Conservation (phyloP, 805 yeast species). For the Tetrapisispora namnaoensis region DNA sequence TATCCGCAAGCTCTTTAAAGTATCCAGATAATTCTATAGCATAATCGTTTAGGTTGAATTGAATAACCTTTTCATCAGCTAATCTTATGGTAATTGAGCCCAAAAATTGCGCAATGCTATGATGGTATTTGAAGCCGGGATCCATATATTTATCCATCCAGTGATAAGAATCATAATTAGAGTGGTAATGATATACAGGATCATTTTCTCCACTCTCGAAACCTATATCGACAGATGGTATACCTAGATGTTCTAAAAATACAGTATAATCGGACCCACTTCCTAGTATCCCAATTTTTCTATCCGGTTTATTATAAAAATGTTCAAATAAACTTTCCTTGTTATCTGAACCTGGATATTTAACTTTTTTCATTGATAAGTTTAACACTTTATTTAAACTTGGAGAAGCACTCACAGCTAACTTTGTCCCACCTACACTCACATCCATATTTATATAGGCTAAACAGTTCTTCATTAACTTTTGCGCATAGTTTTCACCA, state of each 20-base stretch:
- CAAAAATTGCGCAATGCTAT: constrained; percentile 42
- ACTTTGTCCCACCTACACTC: constrained; percentile 46
- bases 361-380: constrained; percentile 35
- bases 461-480: constrained; percentile 41
- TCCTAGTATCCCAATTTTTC: constrained; percentile 42
- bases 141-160: constrained; percentile 64
- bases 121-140: constrained; percentile 52
- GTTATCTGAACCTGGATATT: constrained; percentile 34
- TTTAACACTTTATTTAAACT: constrained; percentile 40
- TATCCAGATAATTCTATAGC: constrained; percentile 31
- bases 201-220: constrained; percentile 38
- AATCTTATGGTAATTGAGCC: constrained; percentile 42
- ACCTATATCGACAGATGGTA: constrained; percentile 52
- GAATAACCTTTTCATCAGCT: constrained; percentile 38
- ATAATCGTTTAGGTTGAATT: constrained; percentile 30
- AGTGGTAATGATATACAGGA: constrained; percentile 66
- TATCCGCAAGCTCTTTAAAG: constrained; percentile 29
- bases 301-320: constrained; percentile 16
- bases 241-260: constrained; percentile 49
- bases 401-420: constrained; percentile 48
- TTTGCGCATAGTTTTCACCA: constrained; percentile 51
- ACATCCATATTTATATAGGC: constrained; percentile 66
- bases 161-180: constrained; percentile 59
- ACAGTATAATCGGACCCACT: constrained; percentile 65
- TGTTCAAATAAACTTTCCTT: constrained; percentile 29